Evolutionary conservation across 257 asterid genomes (phyloP), one percentile per base, ranked within the genome.

Genomic region (Lavandula angustifolia): DNA sequence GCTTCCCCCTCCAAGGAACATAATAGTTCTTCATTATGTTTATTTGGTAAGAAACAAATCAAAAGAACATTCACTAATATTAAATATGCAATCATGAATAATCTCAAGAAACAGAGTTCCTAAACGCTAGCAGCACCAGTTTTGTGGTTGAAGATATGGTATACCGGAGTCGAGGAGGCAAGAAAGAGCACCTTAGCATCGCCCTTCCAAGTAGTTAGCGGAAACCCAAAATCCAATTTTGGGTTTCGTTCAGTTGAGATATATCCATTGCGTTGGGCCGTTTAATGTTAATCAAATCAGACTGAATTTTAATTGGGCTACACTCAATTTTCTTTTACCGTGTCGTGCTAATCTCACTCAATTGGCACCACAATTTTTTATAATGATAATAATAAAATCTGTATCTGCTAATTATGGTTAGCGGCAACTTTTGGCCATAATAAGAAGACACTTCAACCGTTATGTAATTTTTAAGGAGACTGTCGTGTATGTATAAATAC

Each of bases 131-230:
- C 54, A 18, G 38, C 10, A 12, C 22, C 33, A 6, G 37, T 16
- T 33, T 17, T 46, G 22, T 7, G 48, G 0, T 10, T 22, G 38
- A 3, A 57, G 27, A 59, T 44, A 49, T 4, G 42, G 17, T 54
- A 1, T 70, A 83, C 94, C 94, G 76, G 31, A 71, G 47, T 47
- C 74, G 70, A 71, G 91, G 87, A 63, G 79, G 70, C 66, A 35
- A 52, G 62, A 74, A 66, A 10, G 78, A 62, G 73, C 69, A 73
- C 73, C 76, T 76, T 13, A 79, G 68, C 94, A 83, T 81, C 55
- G 79, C 69, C 61, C 43, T 6, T 7, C 6, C 27, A 49, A 59
- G 18, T n/a, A 10, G 31, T 27, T 52, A 9, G 64, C 63, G 34
- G 57, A 51, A 12, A 17, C 43, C 52, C 64, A 1, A 14, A 62